Conservation (phyloP, 257 asterid species). For the Hygrophila difformis region DNA sequence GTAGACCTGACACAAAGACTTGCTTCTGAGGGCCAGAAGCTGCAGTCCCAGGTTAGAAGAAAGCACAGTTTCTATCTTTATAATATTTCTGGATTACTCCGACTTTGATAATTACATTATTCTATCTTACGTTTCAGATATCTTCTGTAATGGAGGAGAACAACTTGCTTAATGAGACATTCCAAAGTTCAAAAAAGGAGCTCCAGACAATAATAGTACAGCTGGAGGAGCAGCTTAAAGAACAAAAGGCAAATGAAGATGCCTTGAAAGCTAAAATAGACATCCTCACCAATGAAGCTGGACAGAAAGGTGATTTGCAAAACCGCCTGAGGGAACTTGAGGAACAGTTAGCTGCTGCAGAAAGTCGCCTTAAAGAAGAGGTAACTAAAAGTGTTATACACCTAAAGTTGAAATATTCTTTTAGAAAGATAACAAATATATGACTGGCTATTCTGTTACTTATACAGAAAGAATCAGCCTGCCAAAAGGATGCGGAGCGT, state of each 20-base stretch:
- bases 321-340: slow-evolving; percentile 50
- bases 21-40: slow-evolving; percentile 57
- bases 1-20: slow-evolving; percentile 50
- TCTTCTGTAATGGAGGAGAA: slow-evolving; percentile 70
- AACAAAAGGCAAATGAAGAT: slow-evolving; percentile 43
- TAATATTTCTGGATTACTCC: slow-evolving; percentile 1
- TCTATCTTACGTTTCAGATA: slow-evolving; percentile 30
- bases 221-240: slow-evolving; percentile 76
- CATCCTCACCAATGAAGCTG: slow-evolving; percentile 35
- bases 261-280: slow-evolving; percentile 53
- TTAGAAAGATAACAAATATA: neutral
- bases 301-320: slow-evolving; percentile 47
- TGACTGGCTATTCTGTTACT: slow-evolving; percentile 8
- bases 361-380: slow-evolving; percentile 41
- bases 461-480: slow-evolving; percentile 47
- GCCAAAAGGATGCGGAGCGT: slow-evolving; percentile 44
- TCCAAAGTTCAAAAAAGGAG: slow-evolving; percentile 62
- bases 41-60: slow-evolving; percentile 64
- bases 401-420: too few relatives aligned
- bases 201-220: slow-evolving; percentile 46
- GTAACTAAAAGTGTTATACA: slow-evolving; percentile 15
- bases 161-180: slow-evolving; percentile 51
- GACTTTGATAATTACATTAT: slow-evolving; percentile 1
- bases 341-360: slow-evolving; percentile 47
- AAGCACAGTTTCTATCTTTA: neutral